These are phyloP conservation scores for Tuber melanosporum DNA, from an alignment of 495 filamentous ascomycete genomes.

Conservation along the genomic window DNA sequence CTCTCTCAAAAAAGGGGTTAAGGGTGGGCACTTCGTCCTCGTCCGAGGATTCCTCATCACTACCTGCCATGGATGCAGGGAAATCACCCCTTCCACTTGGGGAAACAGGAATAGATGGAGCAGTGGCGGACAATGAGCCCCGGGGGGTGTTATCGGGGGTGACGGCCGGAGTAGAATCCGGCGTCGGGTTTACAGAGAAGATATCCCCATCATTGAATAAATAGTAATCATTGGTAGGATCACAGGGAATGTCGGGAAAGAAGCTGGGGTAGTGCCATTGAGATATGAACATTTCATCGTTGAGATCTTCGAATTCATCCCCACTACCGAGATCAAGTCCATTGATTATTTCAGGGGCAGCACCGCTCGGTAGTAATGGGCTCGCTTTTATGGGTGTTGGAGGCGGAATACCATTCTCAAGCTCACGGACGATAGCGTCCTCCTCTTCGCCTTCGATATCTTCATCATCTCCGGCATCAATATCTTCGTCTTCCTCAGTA, in stretches of 20 bases:
- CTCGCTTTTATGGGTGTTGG: neutral
- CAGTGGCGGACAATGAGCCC: constrained; percentile 31
- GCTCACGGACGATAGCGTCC: constrained; percentile 6
- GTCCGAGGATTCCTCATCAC: constrained; percentile 20
- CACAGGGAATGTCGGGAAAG: constrained; percentile 29
- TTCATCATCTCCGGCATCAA: constrained; percentile 25
- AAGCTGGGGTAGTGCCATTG: constrained; percentile 30
- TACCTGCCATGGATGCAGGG: constrained; percentile 16
- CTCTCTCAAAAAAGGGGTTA: constrained; percentile 36
- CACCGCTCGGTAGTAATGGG: neutral
- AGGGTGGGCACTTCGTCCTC: constrained; percentile 30
- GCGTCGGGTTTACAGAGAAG: constrained; percentile 31
- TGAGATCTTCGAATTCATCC: constrained; percentile 35
- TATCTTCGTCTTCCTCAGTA: constrained; percentile 28
- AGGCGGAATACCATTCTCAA: constrained; percentile 6
- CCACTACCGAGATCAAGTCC: constrained; percentile 17
- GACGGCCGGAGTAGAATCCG: constrained; percentile 29
- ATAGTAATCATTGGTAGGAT: constrained; percentile 20
- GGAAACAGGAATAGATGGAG: constrained; percentile 12
- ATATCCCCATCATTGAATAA: constrained; percentile 22
- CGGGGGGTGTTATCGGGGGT: constrained; percentile 34
- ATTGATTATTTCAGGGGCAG: neutral
- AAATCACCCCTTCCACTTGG: neutral
- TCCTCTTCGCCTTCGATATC: constrained; percentile 17
- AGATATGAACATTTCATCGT: constrained; percentile 37